Percentiles rank a stretch among this genome's conserved stretches.
phyloP scores from a whole-genome alignment of 2,329 filamentous ascomycete species.

The Fusarium sp. region DNA sequence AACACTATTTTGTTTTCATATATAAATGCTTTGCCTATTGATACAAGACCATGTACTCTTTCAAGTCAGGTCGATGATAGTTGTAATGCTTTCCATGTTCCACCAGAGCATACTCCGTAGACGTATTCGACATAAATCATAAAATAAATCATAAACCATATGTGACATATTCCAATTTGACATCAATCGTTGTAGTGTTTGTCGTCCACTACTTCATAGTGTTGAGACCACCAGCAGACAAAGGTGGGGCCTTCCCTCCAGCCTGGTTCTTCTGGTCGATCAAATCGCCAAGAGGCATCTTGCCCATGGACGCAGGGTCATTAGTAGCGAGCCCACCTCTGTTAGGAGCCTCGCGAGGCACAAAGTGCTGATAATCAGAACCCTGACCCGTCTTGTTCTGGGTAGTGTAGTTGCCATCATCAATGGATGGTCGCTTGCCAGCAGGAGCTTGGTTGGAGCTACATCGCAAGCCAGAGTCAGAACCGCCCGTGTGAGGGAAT shows the following conservation, averaged over 20 bases:
- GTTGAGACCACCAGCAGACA: slow-evolving; percentile 12
- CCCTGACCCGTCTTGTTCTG: neutral
- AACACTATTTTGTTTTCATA: neutral
- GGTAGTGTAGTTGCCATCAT: slow-evolving; percentile 20
- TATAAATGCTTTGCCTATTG: neutral
- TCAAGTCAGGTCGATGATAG: neutral
- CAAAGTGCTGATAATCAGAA: neutral
- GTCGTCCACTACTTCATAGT: slow-evolving; percentile 1
- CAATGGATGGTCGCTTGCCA: slow-evolving; percentile 6
- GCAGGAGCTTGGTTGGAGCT: neutral
- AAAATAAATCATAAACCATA: neutral
- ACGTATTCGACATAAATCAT: neutral
- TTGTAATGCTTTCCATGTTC: no score
- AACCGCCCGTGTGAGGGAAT: neutral
- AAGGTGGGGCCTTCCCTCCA: neutral
- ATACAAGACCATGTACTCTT: neutral
- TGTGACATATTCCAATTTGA: no score
- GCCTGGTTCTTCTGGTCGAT: slow-evolving; percentile 12
- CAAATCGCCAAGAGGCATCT: slow-evolving; percentile 1
- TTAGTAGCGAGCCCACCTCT: neutral
- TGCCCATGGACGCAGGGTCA: neutral
- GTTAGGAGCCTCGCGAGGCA: slow-evolving; percentile 8
- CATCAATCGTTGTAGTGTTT: neutral
- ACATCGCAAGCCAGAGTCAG: neutral
- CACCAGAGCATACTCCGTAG: no score